Evolutionary conservation across 805 yeast genomes (phyloP), one percentile per base, ranked within the genome.

Genomic region (Nakazawaea anatomiae): DNA sequence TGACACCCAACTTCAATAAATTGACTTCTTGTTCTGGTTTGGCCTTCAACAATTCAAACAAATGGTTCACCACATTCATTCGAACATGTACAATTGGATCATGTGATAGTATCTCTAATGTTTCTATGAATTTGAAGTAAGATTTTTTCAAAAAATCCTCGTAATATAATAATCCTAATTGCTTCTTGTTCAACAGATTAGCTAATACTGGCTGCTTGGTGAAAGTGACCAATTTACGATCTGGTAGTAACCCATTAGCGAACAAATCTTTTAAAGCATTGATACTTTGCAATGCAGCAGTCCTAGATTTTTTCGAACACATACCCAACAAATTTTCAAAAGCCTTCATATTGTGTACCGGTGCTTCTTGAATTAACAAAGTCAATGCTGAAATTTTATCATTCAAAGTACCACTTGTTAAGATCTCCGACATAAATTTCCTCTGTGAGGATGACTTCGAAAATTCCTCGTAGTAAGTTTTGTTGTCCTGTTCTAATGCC

Each of bases 21-120:
- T 94, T 94, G 48, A 85, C 95, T 67, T 94, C 99, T 73, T 94
- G 99, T 71, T 94, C 99, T 4, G 99, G 98, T 66, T 91, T 92
- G 5, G 85, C 75, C 56, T 83, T 83, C 53, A 94, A 71, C 42
- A 94, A 73, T 52, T 87, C 96, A 58, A 90, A 87, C 34, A 91
- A 77, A 62, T 88, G 90, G 40, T 80, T 72, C 35, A 90, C 79
- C 31, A 86, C 82, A 55, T 82, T 87, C 74, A 85, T 76, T 65
- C 96, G 82, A 42, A 92, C 96, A 62, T 87, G 92, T 53, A 84
- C 80, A 58, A 94, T 90, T 11, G 97, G 87, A 65, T 94, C 99
- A 61, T 89, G 96, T n/a, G 89, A 77, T 50, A 92, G 72, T 51
- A 72, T 75, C 69, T 94, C 99, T 56, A 94, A 74, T 1, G 82